Conservation (phyloP, 441 rosid species). For the Euphorbia corollata region DNA sequence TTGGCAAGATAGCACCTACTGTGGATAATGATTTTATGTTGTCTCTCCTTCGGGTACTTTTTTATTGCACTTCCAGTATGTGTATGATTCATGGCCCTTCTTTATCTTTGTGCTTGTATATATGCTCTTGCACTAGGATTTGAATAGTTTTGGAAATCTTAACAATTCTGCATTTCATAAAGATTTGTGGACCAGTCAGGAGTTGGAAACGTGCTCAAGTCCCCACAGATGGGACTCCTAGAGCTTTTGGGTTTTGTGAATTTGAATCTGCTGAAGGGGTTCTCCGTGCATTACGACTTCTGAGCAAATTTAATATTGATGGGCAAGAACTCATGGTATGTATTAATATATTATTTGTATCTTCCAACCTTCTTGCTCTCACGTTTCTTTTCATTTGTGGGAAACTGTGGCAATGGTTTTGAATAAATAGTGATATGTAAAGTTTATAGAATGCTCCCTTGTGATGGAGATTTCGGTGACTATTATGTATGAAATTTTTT, state of each 20-base stretch:
- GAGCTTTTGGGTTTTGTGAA: constrained; percentile 93
- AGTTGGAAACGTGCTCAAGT: constrained; percentile 83
- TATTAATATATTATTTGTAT: constrained; percentile 13
- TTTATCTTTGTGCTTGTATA: neutral
- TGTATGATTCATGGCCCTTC: constrained; percentile 1
- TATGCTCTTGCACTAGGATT: constrained; percentile 11
- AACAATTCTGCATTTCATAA: constrained; percentile 24
- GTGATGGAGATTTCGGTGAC: neutral
- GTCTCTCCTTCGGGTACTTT: constrained; percentile 60
- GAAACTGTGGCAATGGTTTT: neutral
- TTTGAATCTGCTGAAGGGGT: constrained; percentile 95
- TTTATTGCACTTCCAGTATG: constrained; percentile 10
- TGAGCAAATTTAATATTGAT: constrained; percentile 77
- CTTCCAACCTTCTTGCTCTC: constrained; percentile 7
- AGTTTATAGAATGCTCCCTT: neutral
- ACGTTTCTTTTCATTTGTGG: neutral
- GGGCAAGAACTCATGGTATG: constrained; percentile 92
- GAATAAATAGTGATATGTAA: constrained; percentile 1
- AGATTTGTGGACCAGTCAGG: constrained; percentile 94
- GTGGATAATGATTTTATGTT: constrained; percentile 88
- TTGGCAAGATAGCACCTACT: constrained; percentile 86
- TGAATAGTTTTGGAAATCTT: constrained; percentile 14
- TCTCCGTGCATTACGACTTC: constrained; percentile 88
- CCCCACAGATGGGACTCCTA: constrained; percentile 73
- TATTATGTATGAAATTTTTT: neutral